Base-by-base conservation (phyloP, 306 rosid genomes). In the Albizia julibrissin region DNA sequence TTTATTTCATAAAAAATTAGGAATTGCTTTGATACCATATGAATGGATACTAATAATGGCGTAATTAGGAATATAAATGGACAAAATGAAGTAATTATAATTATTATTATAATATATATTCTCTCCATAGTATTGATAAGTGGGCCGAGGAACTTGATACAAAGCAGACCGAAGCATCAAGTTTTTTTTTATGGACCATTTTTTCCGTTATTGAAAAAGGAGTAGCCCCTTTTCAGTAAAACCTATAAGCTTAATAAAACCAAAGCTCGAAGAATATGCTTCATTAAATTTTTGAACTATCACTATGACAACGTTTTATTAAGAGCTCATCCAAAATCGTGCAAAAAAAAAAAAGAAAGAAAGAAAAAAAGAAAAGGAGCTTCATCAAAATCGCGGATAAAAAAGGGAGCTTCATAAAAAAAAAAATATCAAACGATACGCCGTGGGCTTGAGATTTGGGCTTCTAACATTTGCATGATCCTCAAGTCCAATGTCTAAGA, bases 11-110 rank as follows among this genome's bases (percentile, higher is more conserved):
- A 4, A 19, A 52, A 52, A 52, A 19, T 19, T 52, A 52, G 59
- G 24, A 52, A 0, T n/a, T 50, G 59, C 59, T 50, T 18, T 21
- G 11, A 54, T 54, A 8, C 84, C 78, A 62, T 59, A 16, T 75
- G 79, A 78, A 61, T 85, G 47, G 66, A 85, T 80, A 44, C 46
- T 59, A 75, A 42, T 74, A 78, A 54, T 37, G 65, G 65, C 5
- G 16, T 68, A 68, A 68, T 52, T 68, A 42, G 79, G 75, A 82
- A 82, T 31, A 75, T 83, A 82, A 80, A 77, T 64, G 80, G 50
- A 59, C 77, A 79, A 43, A 75, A 43, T 79, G 22, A 49, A 69
- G 78, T 75, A 76, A 40, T 47, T 62, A 77, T 82, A 37, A 56
- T 79, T 40, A 64, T 79, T 40, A 64, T 71, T 71, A 72, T 62